phyloP scores from a whole-genome alignment of 441 rosid genomes.

The Erodium texanum region DNA sequence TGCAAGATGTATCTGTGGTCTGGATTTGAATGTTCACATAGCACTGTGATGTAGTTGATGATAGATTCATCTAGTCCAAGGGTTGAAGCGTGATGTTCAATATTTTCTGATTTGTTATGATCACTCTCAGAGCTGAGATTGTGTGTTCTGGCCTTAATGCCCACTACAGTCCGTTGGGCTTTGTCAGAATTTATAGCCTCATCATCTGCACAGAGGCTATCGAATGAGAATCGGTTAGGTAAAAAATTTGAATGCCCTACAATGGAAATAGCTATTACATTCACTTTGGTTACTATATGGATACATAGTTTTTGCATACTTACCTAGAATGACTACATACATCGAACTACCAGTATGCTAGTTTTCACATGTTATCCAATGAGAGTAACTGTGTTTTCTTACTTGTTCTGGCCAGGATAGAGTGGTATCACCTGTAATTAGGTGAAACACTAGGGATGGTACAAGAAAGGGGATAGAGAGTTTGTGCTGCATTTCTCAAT shows the following conservation, averaged over 20 bases:
- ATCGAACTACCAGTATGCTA: neutral
- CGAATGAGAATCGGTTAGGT: slow-evolving; percentile 6
- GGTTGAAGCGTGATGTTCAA: slow-evolving; percentile 18
- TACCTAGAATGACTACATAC: neutral
- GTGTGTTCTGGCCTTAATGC: slow-evolving; percentile 25
- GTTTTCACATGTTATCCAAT: neutral
- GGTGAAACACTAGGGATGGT: neutral
- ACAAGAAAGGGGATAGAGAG: neutral
- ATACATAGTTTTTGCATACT: neutral
- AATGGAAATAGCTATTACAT: neutral
- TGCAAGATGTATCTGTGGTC: slow-evolving; percentile 68
- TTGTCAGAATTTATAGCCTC: slow-evolving; percentile 31
- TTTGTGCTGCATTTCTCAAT: neutral
- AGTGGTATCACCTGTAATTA: neutral
- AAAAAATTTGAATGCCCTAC: neutral
- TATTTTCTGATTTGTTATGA: slow-evolving; percentile 24
- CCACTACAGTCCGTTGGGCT: slow-evolving; percentile 36
- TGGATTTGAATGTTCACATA: slow-evolving; percentile 29
- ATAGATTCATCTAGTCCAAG: slow-evolving; percentile 23
- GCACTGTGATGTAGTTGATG: slow-evolving; percentile 23
- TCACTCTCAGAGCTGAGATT: slow-evolving; percentile 33
- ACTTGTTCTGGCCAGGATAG: neutral
- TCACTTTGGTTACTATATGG: neutral
- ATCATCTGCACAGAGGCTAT: slow-evolving; percentile 40
- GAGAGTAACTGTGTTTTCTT: neutral